Base-by-base conservation (phyloP, 2,329 filamentous ascomycete genomes). In the Aspergillus proliferans region DNA sequence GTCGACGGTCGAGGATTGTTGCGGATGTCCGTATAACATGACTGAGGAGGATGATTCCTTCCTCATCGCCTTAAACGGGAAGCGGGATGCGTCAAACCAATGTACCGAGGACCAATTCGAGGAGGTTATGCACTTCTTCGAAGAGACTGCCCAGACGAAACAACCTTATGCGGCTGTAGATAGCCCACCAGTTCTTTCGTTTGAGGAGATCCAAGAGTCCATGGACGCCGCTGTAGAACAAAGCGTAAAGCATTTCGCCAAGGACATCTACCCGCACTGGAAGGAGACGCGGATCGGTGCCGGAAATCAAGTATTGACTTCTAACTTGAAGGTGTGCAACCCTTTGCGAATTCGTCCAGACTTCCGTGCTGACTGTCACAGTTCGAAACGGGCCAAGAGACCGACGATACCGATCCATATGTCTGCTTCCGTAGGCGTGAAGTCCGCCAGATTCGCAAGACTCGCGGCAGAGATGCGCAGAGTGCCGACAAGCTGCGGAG, bases 351-450 rank as follows among this genome's bases (percentile, higher is more conserved):
- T 7, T 19, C 5, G 7, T 12, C 15, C 15, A 44, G 21, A 14
- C 41, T 10, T 18, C 7, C 40, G 43, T 45, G 47, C 60, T 64
- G 48, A 62, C 56, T 18, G 4, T 14, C 38, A 47, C 62, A 77
- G 74, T 93, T 95, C 57, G 93, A 98, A 74, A 94, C 85, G 43
- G 89, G 93, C 55, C 87, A 89, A 65, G 92, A 97, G 57, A 94
- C 86, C 52, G 93, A 98, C 69, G 93, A 98, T 66, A 83, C 88
- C 61, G 93, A 98, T 71, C 93, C 93, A 44, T 98, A 95, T 72
- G 91, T 98, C 62, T 98, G 93, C 72, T 98, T 98, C 81, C 84
- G 93, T 66, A 84, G 93, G 59, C 87, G 93, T 55, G 93, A 98
- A 71, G 88, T 95, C 43, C 86, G 93, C 50, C 89, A 95, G 68